Evolutionary conservation across 2,329 filamentous ascomycete genomes (phyloP), one percentile per base, ranked within the genome.

Genomic region (Diaporthe sp.): DNA sequence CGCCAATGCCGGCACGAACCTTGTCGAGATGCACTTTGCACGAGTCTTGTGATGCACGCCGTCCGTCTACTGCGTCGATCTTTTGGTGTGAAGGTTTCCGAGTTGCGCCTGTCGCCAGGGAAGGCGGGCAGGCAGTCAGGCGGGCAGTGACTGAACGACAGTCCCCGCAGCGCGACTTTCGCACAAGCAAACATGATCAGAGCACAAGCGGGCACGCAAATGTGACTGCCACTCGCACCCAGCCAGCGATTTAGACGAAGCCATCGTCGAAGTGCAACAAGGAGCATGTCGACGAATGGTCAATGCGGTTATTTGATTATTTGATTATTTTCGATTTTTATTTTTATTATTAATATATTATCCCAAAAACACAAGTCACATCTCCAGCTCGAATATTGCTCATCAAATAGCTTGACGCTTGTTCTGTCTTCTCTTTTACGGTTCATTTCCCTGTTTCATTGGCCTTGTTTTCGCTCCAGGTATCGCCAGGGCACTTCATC

Each of bases 81-180:
- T 53, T 39, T 51, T 68, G 27, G 15, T 53, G 44, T 68, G n/a
- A 68, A 68, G 63, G 47, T 68, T 68, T 68, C 9, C 47, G 32
- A 68, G 15, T 37, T 39, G n/a, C 47, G 30, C 47, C 32, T 68
- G 47, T 39, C 47, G 27, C 35, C 10, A 37, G 35, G 10, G 35
- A n/a, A 39, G n/a, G 63, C 8, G 27, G 37, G 22, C 44, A 50
- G 44, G 22, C 44, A 50, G 44, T n/a, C 8, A n/a, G 22, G 47
- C 39, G 47, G 25, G 39, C 56, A 42, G 6, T 35, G 13, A n/a
- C 56, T 35, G 59, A 50, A 32, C 59, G 25, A 35, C 59, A n/a
- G 30, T 53, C 8, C 35, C 63, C 63, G 63, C 63, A 53, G 35
- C 32, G 63, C 47, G 32, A 30, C 47, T 66, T 47, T 30, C 44